A percentile compares a stretch with the other conserved stretches of the same genome.
Conservation (phyloP, 768 basidiomycete genomes). For the Termitomyces bulborhizus region DNA sequence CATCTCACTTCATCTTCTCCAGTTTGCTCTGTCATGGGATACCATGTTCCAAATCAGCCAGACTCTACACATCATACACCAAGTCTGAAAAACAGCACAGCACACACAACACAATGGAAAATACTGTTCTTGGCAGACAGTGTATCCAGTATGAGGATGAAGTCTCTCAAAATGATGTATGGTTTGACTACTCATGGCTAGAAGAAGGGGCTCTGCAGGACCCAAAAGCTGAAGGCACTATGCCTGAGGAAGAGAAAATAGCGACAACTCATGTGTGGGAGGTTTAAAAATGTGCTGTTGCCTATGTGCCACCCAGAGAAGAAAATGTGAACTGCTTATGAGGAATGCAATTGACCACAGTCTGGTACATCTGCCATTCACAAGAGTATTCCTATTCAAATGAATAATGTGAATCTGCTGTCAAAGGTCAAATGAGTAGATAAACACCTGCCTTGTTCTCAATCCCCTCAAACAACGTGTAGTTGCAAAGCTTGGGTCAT, state of each 20-base stretch:
- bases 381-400: too few relatives aligned
- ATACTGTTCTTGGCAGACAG: constrained; percentile 94
- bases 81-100: constrained; percentile 99
- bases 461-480: constrained; percentile 97
- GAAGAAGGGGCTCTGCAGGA: constrained; percentile 86
- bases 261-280: constrained; percentile 72
- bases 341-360: too few relatives aligned
- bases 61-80: constrained; percentile 88
- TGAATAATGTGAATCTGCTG: too few relatives aligned
- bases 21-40: constrained; percentile 96
- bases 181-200: constrained; percentile 94
- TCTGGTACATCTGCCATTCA: too few relatives aligned
- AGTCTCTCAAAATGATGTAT: constrained; percentile 86
- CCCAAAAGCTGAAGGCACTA: constrained; percentile 67
- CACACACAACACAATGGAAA: constrained; percentile 78
- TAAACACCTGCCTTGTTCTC: too few relatives aligned
- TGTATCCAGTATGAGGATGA: constrained; percentile 99
- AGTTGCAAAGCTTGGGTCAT: constrained; percentile 92
- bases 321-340: too few relatives aligned
- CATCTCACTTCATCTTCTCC: not conserved
- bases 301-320: constrained; percentile 88
- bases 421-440: too few relatives aligned
- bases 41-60: constrained; percentile 85
- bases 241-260: constrained; percentile 61
- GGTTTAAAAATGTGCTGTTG: constrained; percentile 92